Percentiles rank a stretch among this genome's conserved stretches.
phyloP scores from a whole-genome alignment of 2,329 filamentous ascomycete species.

The Arthroderma sp. region DNA sequence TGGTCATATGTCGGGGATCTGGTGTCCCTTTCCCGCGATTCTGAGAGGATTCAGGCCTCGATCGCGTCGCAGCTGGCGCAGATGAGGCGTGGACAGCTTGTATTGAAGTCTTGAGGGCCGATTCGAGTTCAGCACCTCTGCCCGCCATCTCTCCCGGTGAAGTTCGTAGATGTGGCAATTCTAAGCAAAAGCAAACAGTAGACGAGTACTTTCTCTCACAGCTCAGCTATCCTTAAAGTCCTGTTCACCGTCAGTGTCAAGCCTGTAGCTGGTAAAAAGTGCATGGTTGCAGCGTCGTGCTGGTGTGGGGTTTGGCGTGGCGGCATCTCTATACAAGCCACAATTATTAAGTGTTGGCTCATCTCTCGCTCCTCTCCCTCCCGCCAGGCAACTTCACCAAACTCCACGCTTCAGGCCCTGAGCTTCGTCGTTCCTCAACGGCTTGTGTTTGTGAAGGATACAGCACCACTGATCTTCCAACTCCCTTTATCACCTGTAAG shows the following conservation, averaged over 20 bases:
- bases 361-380: not conserved
- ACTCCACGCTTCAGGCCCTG: too few relatives aligned
- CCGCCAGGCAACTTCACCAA: not conserved
- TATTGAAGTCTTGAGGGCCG: slow-evolving; percentile 52
- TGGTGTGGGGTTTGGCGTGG: not conserved
- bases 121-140: slow-evolving; percentile 27
- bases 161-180: not conserved
- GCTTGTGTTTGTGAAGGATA: not conserved
- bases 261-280: not conserved
- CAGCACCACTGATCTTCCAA: not conserved
- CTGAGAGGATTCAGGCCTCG: slow-evolving; percentile 21
- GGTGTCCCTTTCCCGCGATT: slow-evolving; percentile 14
- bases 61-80: slow-evolving; percentile 28
- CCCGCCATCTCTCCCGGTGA: not conserved
- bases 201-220: not conserved
- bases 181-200: not conserved
- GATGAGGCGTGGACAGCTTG: slow-evolving; percentile 31
- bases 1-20: slow-evolving; percentile 41
- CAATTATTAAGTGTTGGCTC: not conserved
- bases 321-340: not conserved
- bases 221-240: not conserved
- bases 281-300: not conserved
- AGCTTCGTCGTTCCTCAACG: not conserved
- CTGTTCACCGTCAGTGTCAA: not conserved
- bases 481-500: not conserved